These are phyloP conservation scores for Penicillium fimorum DNA, from an alignment of 495 filamentous ascomycete species.

Conservation along the genomic window DNA sequence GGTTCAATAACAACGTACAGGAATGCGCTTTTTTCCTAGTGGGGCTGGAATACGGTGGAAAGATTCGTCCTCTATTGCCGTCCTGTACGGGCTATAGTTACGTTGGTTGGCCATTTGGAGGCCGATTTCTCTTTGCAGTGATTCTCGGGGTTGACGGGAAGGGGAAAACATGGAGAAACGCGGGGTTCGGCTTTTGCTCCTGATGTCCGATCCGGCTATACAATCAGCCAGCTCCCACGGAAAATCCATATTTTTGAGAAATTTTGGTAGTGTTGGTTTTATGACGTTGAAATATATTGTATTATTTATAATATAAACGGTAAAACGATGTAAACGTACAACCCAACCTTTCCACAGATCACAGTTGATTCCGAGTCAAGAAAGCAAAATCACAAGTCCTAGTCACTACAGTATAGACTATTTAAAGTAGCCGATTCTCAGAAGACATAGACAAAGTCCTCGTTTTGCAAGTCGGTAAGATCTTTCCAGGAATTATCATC, in stretches of 20 bases:
- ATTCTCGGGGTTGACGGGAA: conserved; percentile 7
- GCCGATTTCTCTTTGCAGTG: neutral
- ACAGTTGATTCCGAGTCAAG: too few relatives aligned
- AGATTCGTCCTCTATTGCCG: conserved; percentile 27
- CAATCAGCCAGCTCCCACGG: conserved; percentile 1
- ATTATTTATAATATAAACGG: too few relatives aligned
- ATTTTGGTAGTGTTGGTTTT: neutral
- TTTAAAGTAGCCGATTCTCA: conserved; percentile 20
- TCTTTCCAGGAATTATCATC: conserved; percentile 55
- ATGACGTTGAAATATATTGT: neutral
- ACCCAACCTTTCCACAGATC: too few relatives aligned
- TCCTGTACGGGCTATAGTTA: neutral
- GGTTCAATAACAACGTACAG: conserved; percentile 19
- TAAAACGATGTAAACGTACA: too few relatives aligned
- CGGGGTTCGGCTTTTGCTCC: conserved; percentile 29
- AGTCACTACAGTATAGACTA: neutral
- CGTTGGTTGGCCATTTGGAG: neutral
- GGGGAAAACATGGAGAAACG: conserved; percentile 29
- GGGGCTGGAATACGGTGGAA: conserved; percentile 29
- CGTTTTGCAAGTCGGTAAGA: conserved; percentile 54
- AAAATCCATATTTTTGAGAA: neutral
- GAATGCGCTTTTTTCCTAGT: conserved; percentile 40
- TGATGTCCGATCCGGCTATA: conserved; percentile 15
- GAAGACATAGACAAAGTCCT: conserved; percentile 61
- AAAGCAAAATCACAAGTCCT: neutral